Conservation (phyloP, 202 grass and related monocot genomes). For the Zoysia matrella region DNA sequence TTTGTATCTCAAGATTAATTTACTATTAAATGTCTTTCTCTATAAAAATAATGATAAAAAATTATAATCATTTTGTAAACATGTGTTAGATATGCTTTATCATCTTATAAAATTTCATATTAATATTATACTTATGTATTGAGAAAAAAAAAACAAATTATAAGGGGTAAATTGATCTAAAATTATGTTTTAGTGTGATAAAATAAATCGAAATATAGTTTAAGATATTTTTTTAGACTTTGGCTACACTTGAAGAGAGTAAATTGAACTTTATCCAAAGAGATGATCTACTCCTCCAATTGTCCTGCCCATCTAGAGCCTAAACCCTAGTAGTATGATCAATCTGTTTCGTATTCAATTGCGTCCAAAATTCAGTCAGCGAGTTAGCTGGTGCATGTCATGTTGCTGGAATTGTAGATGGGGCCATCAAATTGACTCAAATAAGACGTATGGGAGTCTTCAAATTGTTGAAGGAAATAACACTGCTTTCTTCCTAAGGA, state of each 20-base stretch:
- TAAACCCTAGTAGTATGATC: not conserved
- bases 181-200: too few species aligned
- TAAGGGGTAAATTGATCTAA: too few species aligned
- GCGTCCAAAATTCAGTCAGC: not conserved
- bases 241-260: too few species aligned
- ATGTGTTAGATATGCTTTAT: too few species aligned
- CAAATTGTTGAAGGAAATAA: not conserved
- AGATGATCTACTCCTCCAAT: not conserved
- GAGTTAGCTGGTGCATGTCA: conserved; percentile 15
- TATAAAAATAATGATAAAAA: not conserved
- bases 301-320: not conserved
- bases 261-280: not conserved
- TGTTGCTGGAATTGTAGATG: not conserved
- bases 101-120: too few species aligned
- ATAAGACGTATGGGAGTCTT: not conserved
- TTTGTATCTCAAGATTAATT: too few species aligned
- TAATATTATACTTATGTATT: too few species aligned
- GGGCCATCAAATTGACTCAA: conserved; percentile 27
- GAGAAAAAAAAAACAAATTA: too few species aligned
- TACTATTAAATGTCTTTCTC: too few species aligned
- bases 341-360: not conserved
- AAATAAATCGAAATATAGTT: too few species aligned
- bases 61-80: too few species aligned
- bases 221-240: too few species aligned
- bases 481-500: not conserved